phyloP scores from a whole-genome alignment of 148 eudicot genomes.

The Camellia granthamiana region DNA sequence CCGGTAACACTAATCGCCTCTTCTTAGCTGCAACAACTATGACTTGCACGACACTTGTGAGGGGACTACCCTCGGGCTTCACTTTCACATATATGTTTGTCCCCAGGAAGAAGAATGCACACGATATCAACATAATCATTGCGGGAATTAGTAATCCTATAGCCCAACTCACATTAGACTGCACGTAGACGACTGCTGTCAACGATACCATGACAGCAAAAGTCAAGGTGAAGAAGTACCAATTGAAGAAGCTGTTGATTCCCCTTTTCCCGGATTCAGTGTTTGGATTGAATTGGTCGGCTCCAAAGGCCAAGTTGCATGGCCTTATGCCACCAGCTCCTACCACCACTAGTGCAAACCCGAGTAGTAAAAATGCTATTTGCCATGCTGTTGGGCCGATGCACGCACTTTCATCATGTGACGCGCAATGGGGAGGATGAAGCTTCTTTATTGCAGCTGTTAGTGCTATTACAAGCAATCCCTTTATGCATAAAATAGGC shows the following conservation, averaged over 20 bases:
- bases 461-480: constrained; percentile 55
- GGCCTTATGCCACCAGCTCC: constrained; percentile 84
- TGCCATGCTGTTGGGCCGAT: constrained; percentile 55
- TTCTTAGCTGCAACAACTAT: constrained; percentile 62
- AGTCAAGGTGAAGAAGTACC: constrained; percentile 87
- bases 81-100: constrained; percentile 66
- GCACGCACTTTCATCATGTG: constrained; percentile 35
- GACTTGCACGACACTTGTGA: constrained; percentile 56
- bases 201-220: constrained; percentile 77
- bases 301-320: constrained; percentile 92
- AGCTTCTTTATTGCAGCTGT: constrained; percentile 59
- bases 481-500: constrained; percentile 33
- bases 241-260: constrained; percentile 83
- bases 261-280: constrained; percentile 78
- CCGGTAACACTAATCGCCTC: constrained; percentile 39
- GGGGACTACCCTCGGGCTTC: constrained; percentile 76
- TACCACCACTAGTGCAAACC: constrained; percentile 57
- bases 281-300: constrained; percentile 82
- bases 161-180: constrained; percentile 70
- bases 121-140: constrained; percentile 56
- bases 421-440: constrained; percentile 67
- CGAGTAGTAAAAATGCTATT: constrained; percentile 40
- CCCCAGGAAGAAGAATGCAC: constrained; percentile 52
- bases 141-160: constrained; percentile 78
- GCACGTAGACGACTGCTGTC: constrained; percentile 73